Base-by-base conservation (phyloP, 805 yeast genomes). In the Candida orba region DNA sequence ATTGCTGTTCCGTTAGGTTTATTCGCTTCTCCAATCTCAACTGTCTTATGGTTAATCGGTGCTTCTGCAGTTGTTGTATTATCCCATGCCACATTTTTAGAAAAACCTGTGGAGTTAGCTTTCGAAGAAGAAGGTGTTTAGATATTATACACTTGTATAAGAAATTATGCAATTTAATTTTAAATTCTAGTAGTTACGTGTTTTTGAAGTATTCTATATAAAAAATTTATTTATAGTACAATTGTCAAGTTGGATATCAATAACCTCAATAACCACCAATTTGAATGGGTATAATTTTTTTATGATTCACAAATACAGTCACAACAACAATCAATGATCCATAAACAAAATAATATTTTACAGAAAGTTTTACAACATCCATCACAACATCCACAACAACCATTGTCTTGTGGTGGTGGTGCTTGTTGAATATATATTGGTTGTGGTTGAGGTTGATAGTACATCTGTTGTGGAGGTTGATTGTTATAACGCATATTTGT, bases 61-160 rank as follows among this genome's bases (percentile, higher is more conserved):
- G 85, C 95, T 14, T 81, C 93, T 34, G 82, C 83, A 24, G 82
- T 82, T 39, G 63, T 84, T 32, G 85, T 91, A 34, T 67, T 89
- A 38, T 75, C 88, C 4, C 99, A 93, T 64, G 99, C 97, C 37
- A 72, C 90, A 4, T 70, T 91, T 50, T 73, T 93, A 77, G 98
- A 93, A 60, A 93, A 91, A 67, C 99, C 99, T 18, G 81, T 90
- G 48, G 98, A 93, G 68, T 81, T 91, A 33, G 90, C 91, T 17
- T 93, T 91, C 60, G 93, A 89, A 59, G 96, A 88, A 61, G 87
- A 84, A 46, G 15, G 33, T 36, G 41, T 35, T 30, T 41, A 38
- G 33, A 30, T 12, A 22, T 20, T 15, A 32, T 12, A 33, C 14
- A 39, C 8, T n/a, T n/a, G 5, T 4, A 20, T 20, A 5, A 20